Evolutionary conservation across 2,329 filamentous ascomycete species (phyloP).

Genomic region (Neocucurbitaria cava): DNA sequence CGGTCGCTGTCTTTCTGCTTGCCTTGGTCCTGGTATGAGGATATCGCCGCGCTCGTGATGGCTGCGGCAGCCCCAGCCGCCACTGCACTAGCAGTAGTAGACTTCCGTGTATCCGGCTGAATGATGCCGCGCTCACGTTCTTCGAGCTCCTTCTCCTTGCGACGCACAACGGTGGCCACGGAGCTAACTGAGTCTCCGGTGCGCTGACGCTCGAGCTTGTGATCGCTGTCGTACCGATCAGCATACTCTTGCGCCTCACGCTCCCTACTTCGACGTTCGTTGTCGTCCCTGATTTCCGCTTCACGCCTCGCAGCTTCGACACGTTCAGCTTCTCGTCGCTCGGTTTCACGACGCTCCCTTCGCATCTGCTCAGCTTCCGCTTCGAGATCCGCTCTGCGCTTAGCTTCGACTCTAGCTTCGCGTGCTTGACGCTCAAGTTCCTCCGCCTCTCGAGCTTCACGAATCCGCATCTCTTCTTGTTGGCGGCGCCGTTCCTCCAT

Average conservation of each 20-base stretch:
- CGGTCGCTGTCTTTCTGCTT: conserved; percentile 17
- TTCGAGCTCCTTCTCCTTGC: conserved; percentile 44
- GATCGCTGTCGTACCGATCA: conserved; percentile 32
- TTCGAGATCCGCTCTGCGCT: conserved; percentile 30
- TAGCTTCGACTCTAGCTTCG: conserved; percentile 33
- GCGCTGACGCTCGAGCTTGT: conserved; percentile 34
- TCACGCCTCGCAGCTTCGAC: conserved; percentile 35
- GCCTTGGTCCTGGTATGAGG: conserved; percentile 33
- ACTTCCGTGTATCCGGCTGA: conserved; percentile 46
- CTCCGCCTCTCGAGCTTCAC: conserved; percentile 35
- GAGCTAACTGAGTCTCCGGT: conserved; percentile 40
- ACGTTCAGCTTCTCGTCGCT: conserved; percentile 36
- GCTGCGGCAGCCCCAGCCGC: conserved; percentile 43
- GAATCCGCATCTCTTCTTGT: conserved; percentile 31
- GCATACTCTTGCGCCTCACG: conserved; percentile 31
- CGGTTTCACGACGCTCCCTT: conserved; percentile 33
- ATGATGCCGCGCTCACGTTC: conserved; percentile 43
- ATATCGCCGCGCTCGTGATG: conserved; percentile 41
- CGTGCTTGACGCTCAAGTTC: conserved; percentile 42
- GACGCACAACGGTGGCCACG: conserved; percentile 39
- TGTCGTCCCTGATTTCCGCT: conserved; percentile 35
- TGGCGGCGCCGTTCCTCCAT: conserved; percentile 35
- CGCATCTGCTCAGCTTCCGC: conserved; percentile 34
- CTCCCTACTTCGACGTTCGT: conserved; percentile 35
- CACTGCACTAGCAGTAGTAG: conserved; percentile 44